Percentiles rank a stretch among this genome's conserved stretches.
These are phyloP conservation scores for Aspergillus puulaauensis DNA, from an alignment of 2,329 filamentous ascomycete species.

Conservation along the genomic window DNA sequence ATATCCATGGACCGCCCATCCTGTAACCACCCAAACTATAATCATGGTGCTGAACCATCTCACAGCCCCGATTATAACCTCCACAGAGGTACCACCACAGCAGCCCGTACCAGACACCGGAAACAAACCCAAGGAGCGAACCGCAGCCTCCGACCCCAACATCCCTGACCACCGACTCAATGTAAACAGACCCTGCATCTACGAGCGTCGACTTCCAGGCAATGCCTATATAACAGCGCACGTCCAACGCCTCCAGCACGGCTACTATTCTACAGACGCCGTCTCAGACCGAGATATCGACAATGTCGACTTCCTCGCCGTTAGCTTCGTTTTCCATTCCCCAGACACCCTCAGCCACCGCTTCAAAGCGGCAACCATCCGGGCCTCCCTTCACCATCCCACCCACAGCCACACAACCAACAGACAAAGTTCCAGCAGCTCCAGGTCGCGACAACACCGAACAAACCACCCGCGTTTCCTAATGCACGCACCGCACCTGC, in stretches of 20 bases:
- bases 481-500: conserved; percentile 52
- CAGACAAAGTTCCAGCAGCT: neutral
- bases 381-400: conserved; percentile 29
- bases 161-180: conserved; percentile 37
- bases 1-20: neutral
- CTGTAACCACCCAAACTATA: neutral
- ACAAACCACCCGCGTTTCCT: conserved; percentile 42
- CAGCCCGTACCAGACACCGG: neutral
- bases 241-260: conserved; percentile 51
- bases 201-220: conserved; percentile 50
- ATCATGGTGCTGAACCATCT: conserved; percentile 9
- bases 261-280: conserved; percentile 44
- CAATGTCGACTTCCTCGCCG: conserved; percentile 49
- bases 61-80: conserved; percentile 3
- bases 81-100: neutral
- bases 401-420: neutral
- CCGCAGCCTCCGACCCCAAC: conserved; percentile 31
- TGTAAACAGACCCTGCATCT: conserved; percentile 46
- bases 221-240: conserved; percentile 52
- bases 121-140: neutral
- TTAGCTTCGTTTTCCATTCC: conserved; percentile 53
- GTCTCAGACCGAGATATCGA: conserved; percentile 44
- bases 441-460: conserved; percentile 1
- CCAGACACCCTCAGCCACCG: conserved; percentile 43
- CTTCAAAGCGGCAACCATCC: conserved; percentile 49